Evolutionary conservation across 2,329 filamentous ascomycete genomes (phyloP), one percentile per base, ranked within the genome.

Genomic region (Talaromyces sp.): DNA sequence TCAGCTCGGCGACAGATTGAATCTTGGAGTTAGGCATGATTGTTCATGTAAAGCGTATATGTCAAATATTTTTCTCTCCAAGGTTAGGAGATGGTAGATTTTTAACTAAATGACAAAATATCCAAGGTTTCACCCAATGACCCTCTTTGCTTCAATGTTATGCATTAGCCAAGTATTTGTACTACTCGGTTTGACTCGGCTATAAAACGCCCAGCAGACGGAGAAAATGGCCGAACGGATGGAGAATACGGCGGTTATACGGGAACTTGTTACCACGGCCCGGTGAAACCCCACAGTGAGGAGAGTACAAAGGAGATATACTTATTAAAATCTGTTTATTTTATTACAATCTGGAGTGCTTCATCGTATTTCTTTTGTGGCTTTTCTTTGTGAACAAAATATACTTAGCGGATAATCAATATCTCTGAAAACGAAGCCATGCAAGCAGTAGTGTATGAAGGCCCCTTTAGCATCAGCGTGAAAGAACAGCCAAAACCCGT

Each of bases 391-490:
- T 52, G 19, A 14, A 19, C 49, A 13, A 27, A 29, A 31, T 27
- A 19, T 2, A 52, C n/a, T 4, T 52, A 29, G 49, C 24, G 27
- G 49, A n/a, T 29, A 26, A 49, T 46, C 21, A 56, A 52, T 17
- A 52, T 29, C 9, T 32, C 21, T 56, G 55, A 46, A 43, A 26
- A 24, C 8, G 43, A 55, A 57, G 89, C 84, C 0, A 96, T 96
- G 91, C 89, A 89, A 73, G 90, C 90, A 32, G 89, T 96, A 26
- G 84, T 96, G 60, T 93, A 95, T 77, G 87, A 92, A 63, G 90
- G 88, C 0, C 86, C 89, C 3, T 80, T 83, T 67, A 85, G 89
- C 68, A 81, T 95, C 58, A 86, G 82, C 0, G 75, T 96, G 55
- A 87, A 95, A 75, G 84, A 93, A 60, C 83, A 89, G 21, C 90